These are phyloP conservation scores for Clitocybe nebularis DNA, from an alignment of 1,284 basidiomycete genomes.

Conservation along the genomic window DNA sequence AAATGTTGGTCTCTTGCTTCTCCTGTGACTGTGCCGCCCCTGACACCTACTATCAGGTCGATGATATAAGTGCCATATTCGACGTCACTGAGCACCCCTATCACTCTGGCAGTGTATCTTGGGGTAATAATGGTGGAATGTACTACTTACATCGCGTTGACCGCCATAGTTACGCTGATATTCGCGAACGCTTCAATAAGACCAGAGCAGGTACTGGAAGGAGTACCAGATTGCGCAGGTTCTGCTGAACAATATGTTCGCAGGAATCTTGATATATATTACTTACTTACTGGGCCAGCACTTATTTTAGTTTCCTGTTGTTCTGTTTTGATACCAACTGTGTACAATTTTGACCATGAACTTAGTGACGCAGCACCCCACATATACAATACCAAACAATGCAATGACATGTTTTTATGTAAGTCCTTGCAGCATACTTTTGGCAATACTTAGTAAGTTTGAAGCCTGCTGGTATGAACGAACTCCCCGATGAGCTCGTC, in stretches of 20 bases:
- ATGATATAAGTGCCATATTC: conserved; percentile 74
- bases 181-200: conserved; percentile 49
- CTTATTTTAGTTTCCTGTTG: too few species aligned
- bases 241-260: too few species aligned
- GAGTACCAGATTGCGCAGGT: conserved; percentile 15
- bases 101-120: conserved; percentile 68
- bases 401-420: too few species aligned
- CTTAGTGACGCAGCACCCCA: too few species aligned
- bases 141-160: conserved; percentile 76
- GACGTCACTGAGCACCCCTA: conserved; percentile 66
- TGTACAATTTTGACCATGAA: too few species aligned
- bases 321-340: too few species aligned
- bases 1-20: conserved; percentile 45
- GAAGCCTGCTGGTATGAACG: neutral
- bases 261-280: too few species aligned
- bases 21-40: neutral
- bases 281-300: too few species aligned
- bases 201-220: conserved; percentile 22
- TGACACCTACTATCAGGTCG: conserved; percentile 37
- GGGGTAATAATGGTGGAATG: conserved; percentile 62
- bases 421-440: too few species aligned
- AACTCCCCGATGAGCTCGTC: neutral
- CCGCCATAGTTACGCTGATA: conserved; percentile 59
- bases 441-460: too few species aligned
- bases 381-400: too few species aligned